Conservation (phyloP, 345 rosid species). For the Bruguiera parviflora region DNA sequence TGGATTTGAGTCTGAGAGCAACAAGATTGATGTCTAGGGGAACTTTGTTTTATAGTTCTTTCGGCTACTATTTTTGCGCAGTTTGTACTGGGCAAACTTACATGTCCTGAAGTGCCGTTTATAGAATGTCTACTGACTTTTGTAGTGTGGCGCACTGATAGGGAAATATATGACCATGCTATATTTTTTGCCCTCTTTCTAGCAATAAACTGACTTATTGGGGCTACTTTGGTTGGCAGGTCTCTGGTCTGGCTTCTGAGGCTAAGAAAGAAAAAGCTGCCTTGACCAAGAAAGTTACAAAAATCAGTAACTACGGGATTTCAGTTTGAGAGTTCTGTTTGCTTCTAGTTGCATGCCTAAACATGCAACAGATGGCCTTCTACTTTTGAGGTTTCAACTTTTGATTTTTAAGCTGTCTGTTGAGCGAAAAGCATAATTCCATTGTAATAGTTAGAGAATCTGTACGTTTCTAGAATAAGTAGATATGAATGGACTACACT, state of each 20-base stretch:
- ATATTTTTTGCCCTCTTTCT: not conserved
- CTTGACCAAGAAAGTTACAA: constrained; percentile 71
- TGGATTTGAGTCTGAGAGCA: too few species aligned
- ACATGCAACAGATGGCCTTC: constrained; percentile 18
- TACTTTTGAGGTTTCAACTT: not conserved
- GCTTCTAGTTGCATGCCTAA: not conserved
- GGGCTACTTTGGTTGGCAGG: constrained; percentile 42
- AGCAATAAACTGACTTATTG: constrained; percentile 1
- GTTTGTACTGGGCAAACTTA: too few species aligned
- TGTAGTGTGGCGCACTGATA: not conserved
- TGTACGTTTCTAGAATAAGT: too few species aligned
- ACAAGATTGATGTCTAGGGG: too few species aligned
- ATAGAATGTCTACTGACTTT: not conserved
- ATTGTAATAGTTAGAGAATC: too few species aligned
- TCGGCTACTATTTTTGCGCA: too few species aligned
- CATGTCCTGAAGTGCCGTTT: not conserved
- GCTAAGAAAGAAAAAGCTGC: constrained; percentile 64
- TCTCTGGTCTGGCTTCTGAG: constrained; percentile 61
- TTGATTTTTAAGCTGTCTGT: not conserved
- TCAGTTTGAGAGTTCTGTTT: constrained; percentile 47
- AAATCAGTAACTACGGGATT: constrained; percentile 86
- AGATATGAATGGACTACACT: too few species aligned
- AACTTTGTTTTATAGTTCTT: too few species aligned
- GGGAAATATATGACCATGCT: too few species aligned
- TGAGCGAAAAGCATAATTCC: too few species aligned